These are phyloP conservation scores for Aurantiochytrium sp. DNA, from an alignment of 108 stramenopile species.

Conservation along the genomic window DNA sequence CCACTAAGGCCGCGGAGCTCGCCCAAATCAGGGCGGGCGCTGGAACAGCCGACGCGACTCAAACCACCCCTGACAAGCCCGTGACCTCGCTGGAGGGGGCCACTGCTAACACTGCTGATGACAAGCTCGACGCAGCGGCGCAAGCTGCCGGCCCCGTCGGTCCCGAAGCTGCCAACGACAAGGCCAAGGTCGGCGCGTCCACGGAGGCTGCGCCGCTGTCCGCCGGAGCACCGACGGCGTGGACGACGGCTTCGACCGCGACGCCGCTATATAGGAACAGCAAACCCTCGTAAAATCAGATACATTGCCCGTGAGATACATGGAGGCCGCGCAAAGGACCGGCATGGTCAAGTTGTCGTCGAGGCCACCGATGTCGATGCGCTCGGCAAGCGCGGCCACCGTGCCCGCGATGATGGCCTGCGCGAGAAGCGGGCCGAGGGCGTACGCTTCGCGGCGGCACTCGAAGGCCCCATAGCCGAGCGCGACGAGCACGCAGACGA, in stretches of 20 bases:
- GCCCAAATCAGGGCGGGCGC: too few species aligned
- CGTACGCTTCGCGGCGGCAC: background rate
- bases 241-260: background rate
- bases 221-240: background rate
- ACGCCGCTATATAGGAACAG: background rate
- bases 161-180: too few species aligned
- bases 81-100: too few species aligned
- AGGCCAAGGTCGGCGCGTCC: too few species aligned
- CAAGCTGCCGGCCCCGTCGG: too few species aligned
- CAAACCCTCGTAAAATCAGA: background rate
- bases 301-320: background rate
- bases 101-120: too few species aligned
- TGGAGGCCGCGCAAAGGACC: background rate
- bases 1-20: too few species aligned
- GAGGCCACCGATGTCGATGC: background rate
- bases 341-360: constrained; percentile 8
- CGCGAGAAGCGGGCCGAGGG: background rate
- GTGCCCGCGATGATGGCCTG: background rate
- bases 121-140: too few species aligned
- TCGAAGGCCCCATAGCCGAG: background rate
- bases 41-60: too few species aligned
- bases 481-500: background rate
- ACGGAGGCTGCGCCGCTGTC: too few species aligned
- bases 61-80: too few species aligned
- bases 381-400: background rate